phyloP scores from a whole-genome alignment of 495 filamentous ascomycete genomes.

The Penicillium lividum region DNA sequence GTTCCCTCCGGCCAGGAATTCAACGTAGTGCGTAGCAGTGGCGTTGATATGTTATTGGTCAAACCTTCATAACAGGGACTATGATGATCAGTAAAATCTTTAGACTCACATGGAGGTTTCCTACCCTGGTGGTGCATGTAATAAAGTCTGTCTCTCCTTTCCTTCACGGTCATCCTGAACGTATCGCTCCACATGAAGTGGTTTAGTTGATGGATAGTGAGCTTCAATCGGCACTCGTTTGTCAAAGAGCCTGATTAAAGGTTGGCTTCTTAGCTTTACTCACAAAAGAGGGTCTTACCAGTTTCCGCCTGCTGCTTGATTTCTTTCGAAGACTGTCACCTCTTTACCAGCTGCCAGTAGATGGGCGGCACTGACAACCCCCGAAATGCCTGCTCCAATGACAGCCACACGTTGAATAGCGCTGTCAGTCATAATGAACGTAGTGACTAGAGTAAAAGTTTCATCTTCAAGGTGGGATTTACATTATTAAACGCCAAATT shows the following conservation, averaged over 20 bases:
- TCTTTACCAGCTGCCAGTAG: conserved; percentile 58
- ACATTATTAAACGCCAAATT: background rate
- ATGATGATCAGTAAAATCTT: conserved; percentile 9
- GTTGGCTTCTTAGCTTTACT: background rate
- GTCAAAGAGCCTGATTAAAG: conserved; percentile 52
- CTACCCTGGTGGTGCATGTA: conserved; percentile 55
- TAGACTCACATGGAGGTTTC: background rate
- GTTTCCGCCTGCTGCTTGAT: conserved; percentile 56
- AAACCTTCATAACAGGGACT: conserved; percentile 61
- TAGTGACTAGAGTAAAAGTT: background rate
- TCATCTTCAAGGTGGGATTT: background rate
- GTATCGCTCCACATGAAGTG: conserved; percentile 39
- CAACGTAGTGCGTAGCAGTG: conserved; percentile 58
- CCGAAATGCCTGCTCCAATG: conserved; percentile 71
- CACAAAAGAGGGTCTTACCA: conserved; percentile 48
- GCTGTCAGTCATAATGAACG: conserved; percentile 25
- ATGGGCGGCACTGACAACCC: conserved; percentile 63
- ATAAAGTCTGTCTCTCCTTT: conserved; percentile 28
- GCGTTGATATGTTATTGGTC: conserved; percentile 65
- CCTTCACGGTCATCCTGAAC: conserved; percentile 24
- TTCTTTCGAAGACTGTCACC: conserved; percentile 66
- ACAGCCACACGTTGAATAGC: conserved; percentile 55
- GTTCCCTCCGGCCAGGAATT: conserved; percentile 62
- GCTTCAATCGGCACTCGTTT: conserved; percentile 58
- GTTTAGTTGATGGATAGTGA: conserved; percentile 53